Base-by-base conservation (phyloP, 805 yeast genomes). In the Candida andamanensis region DNA sequence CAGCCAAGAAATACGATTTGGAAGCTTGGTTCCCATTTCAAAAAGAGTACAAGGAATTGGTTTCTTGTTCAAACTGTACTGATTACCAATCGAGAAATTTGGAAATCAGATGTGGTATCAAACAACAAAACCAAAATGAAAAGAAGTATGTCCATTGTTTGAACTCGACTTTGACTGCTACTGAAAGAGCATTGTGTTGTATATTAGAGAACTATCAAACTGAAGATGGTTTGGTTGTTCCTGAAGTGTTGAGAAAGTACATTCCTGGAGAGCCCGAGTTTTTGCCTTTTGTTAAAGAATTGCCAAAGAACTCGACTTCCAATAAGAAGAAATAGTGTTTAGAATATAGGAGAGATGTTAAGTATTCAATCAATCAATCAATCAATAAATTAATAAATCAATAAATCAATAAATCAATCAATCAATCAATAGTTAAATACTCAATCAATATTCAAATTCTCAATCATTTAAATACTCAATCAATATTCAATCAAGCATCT, bases 1-100 rank as follows among this genome's bases (percentile, higher is more conserved):
- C 98, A 42, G 97, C 98, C 46, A 92, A 92, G 74, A 92, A 92
- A 66, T 92, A 82, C 70, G 98, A 92, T 70, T 76, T 92, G 57
- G 98, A 92, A 73, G 98, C 98, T 31, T 92, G 98, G 98, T 92
- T 92, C 94, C 98, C 98, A 57, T 92, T 74, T 85, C 98, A 92
- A 74, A 76, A 87, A 62, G 98, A 92, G 68, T 92, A 85, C 72
- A 92, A 92, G 69, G 98, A 92, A 71, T 78, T 92, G 53, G 98
- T 92, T 35, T 86, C 96, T 13, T 90, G 97, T 72, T 90, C 97
- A 38, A 92, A 92, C 76, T 92, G 98, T 78, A 92, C 98, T 39
- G 98, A 92, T 69, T 92, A 92, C 67, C 98, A 92, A 73, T 85
- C 97, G 33, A 84, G 98, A 73, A 90, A 90, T 75, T 74, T 92